Conservation (phyloP, 2,329 filamentous ascomycete genomes). For the Trichoderma semiorbis region DNA sequence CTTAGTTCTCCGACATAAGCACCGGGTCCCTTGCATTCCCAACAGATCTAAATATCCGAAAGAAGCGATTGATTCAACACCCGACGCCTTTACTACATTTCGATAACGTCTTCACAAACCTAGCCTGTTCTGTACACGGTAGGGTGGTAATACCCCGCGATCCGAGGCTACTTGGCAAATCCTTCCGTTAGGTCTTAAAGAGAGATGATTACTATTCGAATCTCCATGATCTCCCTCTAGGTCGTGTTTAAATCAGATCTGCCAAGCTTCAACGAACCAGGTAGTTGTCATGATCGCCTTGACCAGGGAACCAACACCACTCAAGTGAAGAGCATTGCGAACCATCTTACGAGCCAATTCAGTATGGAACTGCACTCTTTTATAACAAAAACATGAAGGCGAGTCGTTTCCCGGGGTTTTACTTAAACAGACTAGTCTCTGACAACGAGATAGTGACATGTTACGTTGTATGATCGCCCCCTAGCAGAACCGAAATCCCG, state of each 20-base stretch:
- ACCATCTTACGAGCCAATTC: neutral
- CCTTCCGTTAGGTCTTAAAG: neutral
- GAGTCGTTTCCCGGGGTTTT: no score
- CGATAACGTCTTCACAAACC: neutral
- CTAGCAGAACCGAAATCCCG: neutral
- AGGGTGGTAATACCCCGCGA: neutral
- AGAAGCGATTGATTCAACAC: neutral
- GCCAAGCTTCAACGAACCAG: neutral
- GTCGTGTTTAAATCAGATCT: neutral
- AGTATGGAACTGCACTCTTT: neutral
- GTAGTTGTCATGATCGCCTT: neutral
- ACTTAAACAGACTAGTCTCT: neutral
- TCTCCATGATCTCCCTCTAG: neutral
- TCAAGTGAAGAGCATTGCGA: neutral
- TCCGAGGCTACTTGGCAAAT: neutral
- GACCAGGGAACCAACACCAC: neutral
- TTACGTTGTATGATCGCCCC: neutral
- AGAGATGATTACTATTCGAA: neutral
- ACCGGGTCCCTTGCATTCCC: neutral
- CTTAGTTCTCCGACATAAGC: neutral
- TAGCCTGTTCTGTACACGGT: neutral
- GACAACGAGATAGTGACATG: neutral
- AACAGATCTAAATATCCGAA: neutral
- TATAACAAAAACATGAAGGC: neutral
- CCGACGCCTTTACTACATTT: neutral